Conservation (phyloP, 2,329 filamentous ascomycete species). For the Chrysoporthe puriensis region DNA sequence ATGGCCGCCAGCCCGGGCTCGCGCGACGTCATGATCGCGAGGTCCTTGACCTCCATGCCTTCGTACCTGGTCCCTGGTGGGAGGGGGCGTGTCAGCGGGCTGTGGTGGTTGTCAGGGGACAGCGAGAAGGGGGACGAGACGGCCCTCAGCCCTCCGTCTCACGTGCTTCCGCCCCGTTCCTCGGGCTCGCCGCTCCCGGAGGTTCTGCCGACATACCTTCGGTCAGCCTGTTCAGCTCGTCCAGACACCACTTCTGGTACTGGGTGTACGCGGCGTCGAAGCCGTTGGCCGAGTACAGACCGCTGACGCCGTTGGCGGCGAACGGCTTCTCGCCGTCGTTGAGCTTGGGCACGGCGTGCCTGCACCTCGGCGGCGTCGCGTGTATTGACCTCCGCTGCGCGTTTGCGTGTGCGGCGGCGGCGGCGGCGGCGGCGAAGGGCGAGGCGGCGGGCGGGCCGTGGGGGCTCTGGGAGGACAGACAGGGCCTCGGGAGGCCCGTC, state of each 20-base stretch:
- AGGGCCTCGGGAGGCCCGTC: conserved; percentile 16
- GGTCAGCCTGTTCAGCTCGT: conserved; percentile 75
- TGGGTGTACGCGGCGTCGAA: conserved; percentile 80
- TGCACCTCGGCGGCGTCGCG: conserved; percentile 19
- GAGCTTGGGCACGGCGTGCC: conserved; percentile 52
- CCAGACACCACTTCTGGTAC: conserved; percentile 75
- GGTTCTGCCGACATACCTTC: conserved; percentile 59
- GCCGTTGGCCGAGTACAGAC: conserved; percentile 69
- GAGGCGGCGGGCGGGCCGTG: conserved; percentile 9
- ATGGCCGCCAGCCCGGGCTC: conserved; percentile 74
- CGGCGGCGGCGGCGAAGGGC: conserved; percentile 17
- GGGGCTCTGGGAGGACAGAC: neutral
- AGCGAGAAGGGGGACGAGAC: too few species aligned
- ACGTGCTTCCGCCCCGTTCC: too few species aligned
- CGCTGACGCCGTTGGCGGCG: conserved; percentile 58
- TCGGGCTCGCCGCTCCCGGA: too few species aligned
- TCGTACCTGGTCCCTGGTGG: conserved; percentile 65
- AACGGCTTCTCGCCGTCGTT: conserved; percentile 46
- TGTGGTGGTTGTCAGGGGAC: too few species aligned
- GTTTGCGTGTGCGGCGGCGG: conserved; percentile 34
- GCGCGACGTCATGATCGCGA: conserved; percentile 77
- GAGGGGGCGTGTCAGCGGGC: too few species aligned
- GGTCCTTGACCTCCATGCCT: conserved; percentile 63
- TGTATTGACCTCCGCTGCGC: conserved; percentile 36
- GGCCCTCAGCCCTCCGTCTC: too few species aligned